Percentiles rank a stretch among this genome's conserved stretches.
phyloP scores from a whole-genome alignment of 257 asterid species.

The Forsythia viridissima region DNA sequence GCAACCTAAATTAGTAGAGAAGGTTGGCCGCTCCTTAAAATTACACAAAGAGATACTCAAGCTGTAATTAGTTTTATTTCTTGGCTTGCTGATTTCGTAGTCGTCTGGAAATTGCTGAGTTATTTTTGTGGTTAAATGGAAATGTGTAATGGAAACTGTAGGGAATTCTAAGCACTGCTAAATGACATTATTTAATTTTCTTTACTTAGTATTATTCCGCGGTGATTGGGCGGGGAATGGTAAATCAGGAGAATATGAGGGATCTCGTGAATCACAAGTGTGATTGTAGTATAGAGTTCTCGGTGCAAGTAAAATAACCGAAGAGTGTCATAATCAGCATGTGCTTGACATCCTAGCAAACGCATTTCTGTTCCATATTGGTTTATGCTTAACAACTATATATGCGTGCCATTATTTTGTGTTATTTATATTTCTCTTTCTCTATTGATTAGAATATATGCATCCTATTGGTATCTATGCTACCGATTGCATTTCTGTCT shows the following conservation, averaged over 20 bases:
- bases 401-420: background rate
- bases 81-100: background rate
- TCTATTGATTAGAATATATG: background rate
- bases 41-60: background rate
- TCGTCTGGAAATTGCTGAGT: background rate
- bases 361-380: background rate
- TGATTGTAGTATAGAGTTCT: background rate
- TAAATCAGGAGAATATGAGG: background rate
- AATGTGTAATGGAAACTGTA: background rate
- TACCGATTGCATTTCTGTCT: background rate
- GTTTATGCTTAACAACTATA: background rate
- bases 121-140: background rate
- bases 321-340: background rate
- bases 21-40: background rate
- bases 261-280: background rate
- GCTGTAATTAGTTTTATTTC: background rate
- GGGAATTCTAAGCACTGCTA: background rate
- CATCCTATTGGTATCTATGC: background rate
- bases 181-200: background rate
- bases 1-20: background rate
- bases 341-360: background rate
- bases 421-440: too few relatives aligned
- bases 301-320: background rate
- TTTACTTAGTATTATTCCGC: background rate
- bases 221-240: background rate